Evolutionary conservation across 163 green algal genomes (phyloP), one percentile per base, ranked within the genome.

Genomic region (Scenedesmus sp.): DNA sequence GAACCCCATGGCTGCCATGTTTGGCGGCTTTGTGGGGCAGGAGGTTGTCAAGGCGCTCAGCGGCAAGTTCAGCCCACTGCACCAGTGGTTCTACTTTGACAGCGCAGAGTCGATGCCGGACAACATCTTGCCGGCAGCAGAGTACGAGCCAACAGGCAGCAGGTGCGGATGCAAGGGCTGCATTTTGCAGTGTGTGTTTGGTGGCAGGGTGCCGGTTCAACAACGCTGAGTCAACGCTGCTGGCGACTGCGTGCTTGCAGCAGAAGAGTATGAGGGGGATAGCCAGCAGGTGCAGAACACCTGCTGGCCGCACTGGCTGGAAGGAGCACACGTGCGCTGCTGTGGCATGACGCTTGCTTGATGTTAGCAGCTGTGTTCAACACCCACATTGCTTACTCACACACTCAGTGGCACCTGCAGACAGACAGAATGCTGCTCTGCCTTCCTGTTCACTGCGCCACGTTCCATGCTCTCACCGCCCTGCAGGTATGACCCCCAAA

Each of bases 21-120:
- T 99, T 93, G 98, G 98, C 73, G 98, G 98, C 72, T 94, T 99
- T 53, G 98, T 99, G 72, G 98, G 98, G 2, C 98, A 99, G 95
- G 98, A 99, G 94, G 96, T 99, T 24, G 96, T 99, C 72, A 99
- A 99, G 94, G 98, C 98, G 15, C 96, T 98, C 56, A 97, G 93
- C 56, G 97, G 97, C 85, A 99, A 99, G 95, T 99, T 99, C 94
- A 95, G 98, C 90, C 98, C 98, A 9, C 86, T 99, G 16, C 94
- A 95, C 93, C 98, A 99, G 93, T 99, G 95, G 93, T 96, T 99
- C 83, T 98, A 98, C 95, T 99, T 98, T 93, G 97, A 99, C 94
- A 94, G 80, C 35, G 87, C 97, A 30, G 98, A 99, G 95, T 96
- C 92, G 33, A 94, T 99, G 90, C 98, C 98, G 0, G 94, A 96